Conservation (phyloP, 768 basidiomycete genomes). For the Suillus luteus region DNA sequence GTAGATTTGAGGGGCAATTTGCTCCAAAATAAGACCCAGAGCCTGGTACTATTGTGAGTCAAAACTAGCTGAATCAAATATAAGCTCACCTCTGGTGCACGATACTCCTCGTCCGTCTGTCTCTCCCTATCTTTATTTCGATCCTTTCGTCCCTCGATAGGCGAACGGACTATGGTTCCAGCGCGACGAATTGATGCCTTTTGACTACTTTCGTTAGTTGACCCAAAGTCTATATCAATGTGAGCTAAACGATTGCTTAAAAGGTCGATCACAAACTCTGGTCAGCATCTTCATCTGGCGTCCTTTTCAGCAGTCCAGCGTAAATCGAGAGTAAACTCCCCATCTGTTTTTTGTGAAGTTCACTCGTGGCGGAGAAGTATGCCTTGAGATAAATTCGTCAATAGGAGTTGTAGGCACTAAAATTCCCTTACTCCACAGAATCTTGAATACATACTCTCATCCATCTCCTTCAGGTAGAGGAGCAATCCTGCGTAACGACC, state of each 20-base stretch:
- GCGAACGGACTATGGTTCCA: slow-evolving; percentile 81
- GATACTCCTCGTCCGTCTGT: slow-evolving; percentile 56
- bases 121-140: slow-evolving; percentile 53
- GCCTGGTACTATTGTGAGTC: slow-evolving; percentile 49
- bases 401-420: neutral
- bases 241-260: slow-evolving; percentile 1
- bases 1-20: slow-evolving; percentile 74
- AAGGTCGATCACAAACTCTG: slow-evolving; percentile 48
- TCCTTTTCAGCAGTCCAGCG: slow-evolving; percentile 61
- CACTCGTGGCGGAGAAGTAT: slow-evolving; percentile 87
- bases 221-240: slow-evolving; percentile 43
- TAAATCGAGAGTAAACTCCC: slow-evolving; percentile 67
- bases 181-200: slow-evolving; percentile 75
- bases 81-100: slow-evolving; percentile 67
- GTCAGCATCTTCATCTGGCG: slow-evolving; percentile 71
- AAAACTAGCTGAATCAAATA: neutral
- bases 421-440: slow-evolving; percentile 75
- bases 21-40: slow-evolving; percentile 71
- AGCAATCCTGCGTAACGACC: slow-evolving; percentile 88
- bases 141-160: slow-evolving; percentile 53
- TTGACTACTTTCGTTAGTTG: slow-evolving; percentile 38
- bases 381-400: slow-evolving; percentile 50
- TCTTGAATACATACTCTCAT: slow-evolving; percentile 83
- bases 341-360: slow-evolving; percentile 80
- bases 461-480: slow-evolving; percentile 96